Evolutionary conservation across 257 asterid species (phyloP), one percentile per base, ranked within the genome.

Genomic region (Datura wrightii): DNA sequence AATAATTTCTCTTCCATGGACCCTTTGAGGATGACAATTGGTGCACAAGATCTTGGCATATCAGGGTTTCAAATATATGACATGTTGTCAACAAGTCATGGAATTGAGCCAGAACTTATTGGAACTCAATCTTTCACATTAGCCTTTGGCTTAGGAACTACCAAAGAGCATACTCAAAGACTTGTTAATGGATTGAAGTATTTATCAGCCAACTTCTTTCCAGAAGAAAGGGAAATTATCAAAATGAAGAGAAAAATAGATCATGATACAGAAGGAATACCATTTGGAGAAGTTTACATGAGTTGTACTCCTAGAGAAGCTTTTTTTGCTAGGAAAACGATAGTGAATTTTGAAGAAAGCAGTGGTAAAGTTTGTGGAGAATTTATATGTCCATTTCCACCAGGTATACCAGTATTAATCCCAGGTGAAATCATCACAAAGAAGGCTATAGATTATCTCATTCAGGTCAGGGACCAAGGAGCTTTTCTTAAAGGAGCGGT

Each of bases 291-390:
- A 37, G 34, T 80, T 14, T 65, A 69, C 76, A 88, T 91, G 89
- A 46, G 87, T 48, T 88, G 93, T 91, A 92, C 90, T 83, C 94
- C 98, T 6, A 90, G 98, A 82, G 98, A 93, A 8, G 98, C 98
- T 1, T 94, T 95, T 82, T 94, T 94, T 79, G 89, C 94, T 3
- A 83, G 36, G 67, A 94, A 94, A 85, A 89, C 85, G 48, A 93
- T 84, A 83, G 90, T 91, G 72, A 41, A 84, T 54, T 58, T 91
- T 19, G 87, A 85, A 79, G 92, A 93, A 5, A 86, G 92, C 46
- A 15, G 90, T 24, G 97, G 98, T n/a, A 46, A 86, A 79, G 84
- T 94, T 82, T 94, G 96, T 83, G 97, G 97, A 10, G 97, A 93
- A 89, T 84, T 85, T 10, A 42, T 89, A 41, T 92, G 90, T 71